Evolutionary conservation across 192 early-diverging fungal species (phyloP), one percentile per base, ranked within the genome.

Genomic region (Coemansia sp.): DNA sequence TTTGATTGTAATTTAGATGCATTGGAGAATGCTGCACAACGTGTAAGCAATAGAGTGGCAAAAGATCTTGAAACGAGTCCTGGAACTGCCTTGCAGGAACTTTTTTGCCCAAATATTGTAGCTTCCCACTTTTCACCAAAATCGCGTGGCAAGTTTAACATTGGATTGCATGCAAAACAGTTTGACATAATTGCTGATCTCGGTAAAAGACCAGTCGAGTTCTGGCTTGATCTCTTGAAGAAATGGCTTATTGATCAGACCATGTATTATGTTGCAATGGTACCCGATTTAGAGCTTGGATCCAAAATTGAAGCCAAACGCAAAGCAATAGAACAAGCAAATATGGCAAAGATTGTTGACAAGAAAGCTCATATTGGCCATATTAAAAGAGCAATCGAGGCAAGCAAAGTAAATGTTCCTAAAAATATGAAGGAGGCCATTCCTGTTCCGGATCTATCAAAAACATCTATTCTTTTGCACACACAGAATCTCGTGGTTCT

Each of bases 351-450:
- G 6, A 73, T 84, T 18, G 48, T n/a, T 5, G 77, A 79, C 43
- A 62, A 67, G 54, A 65, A 52, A 6, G 74, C 65, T 8, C 73
- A 65, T 85, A 88, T 18, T 26, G 68, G 55, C 68, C 72, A n/a
- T 85, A 90, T 49, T 79, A 91, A 37, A 61, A 49, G 11, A 62
- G 82, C 55, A 41, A 61, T 72, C 16, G 82, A 67, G 40, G 49
- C 74, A 5, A 71, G 63, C 56, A 61, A 62, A 18, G 69, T 69
- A 36, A 47, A 89, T 40, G 58, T 91, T 37, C 69, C 91, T 4
- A 66, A 72, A 10, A 78, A 79, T 5, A 62, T 90, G 60, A 74
- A 88, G 49, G 76, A 70, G 2, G 57, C 40, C 5, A 91, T 94
- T 73, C 91, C 78, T 9, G 61, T 45, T 13, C 67, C 80, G 0